Percentiles rank a stretch among this genome's conserved stretches.
Conservation (phyloP, 2,329 filamentous ascomycete genomes). For the Fusarium neocosmosporiellum region DNA sequence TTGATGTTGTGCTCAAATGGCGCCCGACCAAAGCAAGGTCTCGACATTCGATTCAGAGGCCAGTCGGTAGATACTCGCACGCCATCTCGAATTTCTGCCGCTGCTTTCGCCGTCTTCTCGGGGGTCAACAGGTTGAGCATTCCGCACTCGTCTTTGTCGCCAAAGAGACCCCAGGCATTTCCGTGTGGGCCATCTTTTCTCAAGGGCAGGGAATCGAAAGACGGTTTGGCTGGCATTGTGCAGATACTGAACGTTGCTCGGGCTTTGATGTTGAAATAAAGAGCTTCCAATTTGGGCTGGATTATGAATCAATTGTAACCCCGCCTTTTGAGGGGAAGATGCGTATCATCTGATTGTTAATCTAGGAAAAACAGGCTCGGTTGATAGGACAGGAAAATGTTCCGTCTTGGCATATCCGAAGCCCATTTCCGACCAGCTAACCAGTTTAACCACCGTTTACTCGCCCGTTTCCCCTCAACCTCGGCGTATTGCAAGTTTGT, state of each 20-base stretch:
- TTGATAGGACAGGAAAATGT: background rate
- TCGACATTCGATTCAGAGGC: conserved; percentile 47
- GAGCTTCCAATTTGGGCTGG: background rate
- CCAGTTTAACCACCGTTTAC: background rate
- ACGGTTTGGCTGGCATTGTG: conserved; percentile 26
- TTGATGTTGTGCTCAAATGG: conserved; percentile 44
- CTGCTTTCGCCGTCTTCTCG: conserved; percentile 37
- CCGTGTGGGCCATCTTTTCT: conserved; percentile 60
- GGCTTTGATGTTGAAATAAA: background rate
- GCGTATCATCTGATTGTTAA: background rate
- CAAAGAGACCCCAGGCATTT: conserved; percentile 69
- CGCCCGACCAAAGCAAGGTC: conserved; percentile 49
- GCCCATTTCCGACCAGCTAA: background rate
- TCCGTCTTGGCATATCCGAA: background rate
- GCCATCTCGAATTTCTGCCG: conserved; percentile 46
- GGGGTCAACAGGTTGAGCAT: conserved; percentile 65
- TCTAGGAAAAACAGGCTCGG: background rate
- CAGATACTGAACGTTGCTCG: background rate
- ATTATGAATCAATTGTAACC: background rate
- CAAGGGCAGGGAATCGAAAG: conserved; percentile 61
- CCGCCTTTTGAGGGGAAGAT: conserved; percentile 20
- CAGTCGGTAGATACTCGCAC: conserved; percentile 49
- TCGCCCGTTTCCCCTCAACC: background rate
- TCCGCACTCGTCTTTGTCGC: conserved; percentile 61
- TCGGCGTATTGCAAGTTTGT: background rate